phyloP scores from a whole-genome alignment of 2,329 filamentous ascomycete genomes.

The Talaromyces amestolkiae region DNA sequence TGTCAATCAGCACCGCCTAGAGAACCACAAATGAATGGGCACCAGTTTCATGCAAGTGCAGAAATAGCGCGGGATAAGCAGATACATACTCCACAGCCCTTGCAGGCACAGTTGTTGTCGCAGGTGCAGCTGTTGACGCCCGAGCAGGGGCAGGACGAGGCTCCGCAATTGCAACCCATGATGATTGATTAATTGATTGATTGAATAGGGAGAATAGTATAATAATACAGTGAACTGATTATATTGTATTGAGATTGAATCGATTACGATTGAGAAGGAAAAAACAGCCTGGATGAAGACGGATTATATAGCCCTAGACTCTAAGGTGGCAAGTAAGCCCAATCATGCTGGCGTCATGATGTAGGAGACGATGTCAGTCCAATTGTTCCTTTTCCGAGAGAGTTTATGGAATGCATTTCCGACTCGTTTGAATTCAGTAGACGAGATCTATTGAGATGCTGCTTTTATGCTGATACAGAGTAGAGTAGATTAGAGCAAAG shows the following conservation, averaged over 20 bases:
- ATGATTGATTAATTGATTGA: background rate
- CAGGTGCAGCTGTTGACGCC: conserved; percentile 36
- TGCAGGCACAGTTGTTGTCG: conserved; percentile 34
- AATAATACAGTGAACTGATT: background rate
- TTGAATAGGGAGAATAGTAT: background rate
- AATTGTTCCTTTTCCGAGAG: background rate
- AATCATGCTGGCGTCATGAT: conserved; percentile 16
- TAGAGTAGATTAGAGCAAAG: background rate
- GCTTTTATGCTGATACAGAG: background rate
- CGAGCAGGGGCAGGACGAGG: conserved; percentile 32
- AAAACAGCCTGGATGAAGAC: background rate
- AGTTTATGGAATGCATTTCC: background rate
- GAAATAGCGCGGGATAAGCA: background rate
- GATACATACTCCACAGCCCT: conserved; percentile 39
- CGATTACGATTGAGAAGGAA: background rate
- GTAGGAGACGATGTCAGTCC: background rate
- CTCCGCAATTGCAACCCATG: conserved; percentile 38
- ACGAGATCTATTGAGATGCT: background rate
- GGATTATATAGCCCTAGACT: background rate
- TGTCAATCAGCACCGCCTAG: background rate
- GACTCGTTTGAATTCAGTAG: background rate
- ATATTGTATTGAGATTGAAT: no score
- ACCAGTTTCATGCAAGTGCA: conserved; percentile 9
- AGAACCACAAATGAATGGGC: conserved; percentile 3
- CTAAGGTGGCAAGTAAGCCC: background rate